Evolutionary conservation across 1,284 basidiomycete species (phyloP).

Genomic region (Fomitopsis palustris): DNA sequence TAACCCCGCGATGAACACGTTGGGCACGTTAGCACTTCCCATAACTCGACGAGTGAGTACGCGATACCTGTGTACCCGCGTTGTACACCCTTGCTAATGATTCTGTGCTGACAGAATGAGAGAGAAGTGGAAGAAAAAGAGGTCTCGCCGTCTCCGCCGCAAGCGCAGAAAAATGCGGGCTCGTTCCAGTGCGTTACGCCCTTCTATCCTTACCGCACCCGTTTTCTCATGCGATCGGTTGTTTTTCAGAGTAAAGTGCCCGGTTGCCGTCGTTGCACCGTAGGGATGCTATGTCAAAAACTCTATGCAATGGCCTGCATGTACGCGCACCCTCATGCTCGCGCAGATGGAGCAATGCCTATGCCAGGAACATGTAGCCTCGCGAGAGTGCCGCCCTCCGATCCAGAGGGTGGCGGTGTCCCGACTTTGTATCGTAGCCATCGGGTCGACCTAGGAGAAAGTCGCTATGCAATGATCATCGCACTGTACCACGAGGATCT

Average conservation of each 20-base stretch:
- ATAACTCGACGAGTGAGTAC: slow-evolving; percentile 30
- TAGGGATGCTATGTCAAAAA: slow-evolving; percentile 18
- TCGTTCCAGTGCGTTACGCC: slow-evolving; percentile 72
- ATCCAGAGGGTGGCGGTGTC: slow-evolving; percentile 17
- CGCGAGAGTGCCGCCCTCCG: slow-evolving; percentile 22
- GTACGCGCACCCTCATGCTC: slow-evolving; percentile 13
- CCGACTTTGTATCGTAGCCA: slow-evolving; percentile 17
- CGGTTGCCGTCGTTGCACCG: slow-evolving; percentile 28
- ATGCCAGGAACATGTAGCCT: slow-evolving; percentile 16
- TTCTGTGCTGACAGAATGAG: slow-evolving; percentile 53
- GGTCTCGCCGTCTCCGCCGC: slow-evolving; percentile 82
- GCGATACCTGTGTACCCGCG: background rate
- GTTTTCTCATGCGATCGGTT: slow-evolving; percentile 1
- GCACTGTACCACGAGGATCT: background rate
- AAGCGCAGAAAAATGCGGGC: slow-evolving; percentile 91
- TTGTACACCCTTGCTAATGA: slow-evolving; percentile 6
- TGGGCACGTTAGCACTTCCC: slow-evolving; percentile 26
- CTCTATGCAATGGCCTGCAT: slow-evolving; percentile 15
- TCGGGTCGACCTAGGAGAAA: slow-evolving; percentile 14
- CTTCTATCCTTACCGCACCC: background rate
- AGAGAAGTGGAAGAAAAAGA: slow-evolving; percentile 93
- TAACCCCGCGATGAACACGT: slow-evolving; percentile 18
- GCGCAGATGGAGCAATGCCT: slow-evolving; percentile 11
- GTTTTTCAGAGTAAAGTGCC: slow-evolving; percentile 28
- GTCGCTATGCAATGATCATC: slow-evolving; percentile 5